Evolutionary conservation across 345 rosid species (phyloP).

Genomic region (Cardamine chenopodiifolia): DNA sequence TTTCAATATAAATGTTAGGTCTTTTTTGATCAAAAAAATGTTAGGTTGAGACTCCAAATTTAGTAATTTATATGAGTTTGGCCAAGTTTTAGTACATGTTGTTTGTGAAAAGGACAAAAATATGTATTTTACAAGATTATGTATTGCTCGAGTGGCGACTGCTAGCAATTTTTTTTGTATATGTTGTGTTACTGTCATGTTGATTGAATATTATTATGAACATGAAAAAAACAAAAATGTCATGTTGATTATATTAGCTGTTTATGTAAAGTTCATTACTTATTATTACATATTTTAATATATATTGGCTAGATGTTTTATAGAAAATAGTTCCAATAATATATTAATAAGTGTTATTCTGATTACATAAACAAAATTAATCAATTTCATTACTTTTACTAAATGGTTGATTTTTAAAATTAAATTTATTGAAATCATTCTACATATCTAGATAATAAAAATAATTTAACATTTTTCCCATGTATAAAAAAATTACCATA

Average conservation of each 20-base stretch:
- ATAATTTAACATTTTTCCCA: not conserved
- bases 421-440: no score
- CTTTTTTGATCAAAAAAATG: no score
- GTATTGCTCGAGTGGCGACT: not conserved
- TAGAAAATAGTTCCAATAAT: no score
- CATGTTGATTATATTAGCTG: not conserved
- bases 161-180: no score
- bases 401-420: not conserved
- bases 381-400: no score
- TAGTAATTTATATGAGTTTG: not conserved
- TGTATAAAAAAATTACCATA: not conserved
- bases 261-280: not conserved
- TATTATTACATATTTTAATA: not conserved
- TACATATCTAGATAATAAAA: not conserved
- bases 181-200: not conserved
- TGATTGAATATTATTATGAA: not conserved
- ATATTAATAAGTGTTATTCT: not conserved
- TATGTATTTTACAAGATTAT: not conserved
- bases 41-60: not conserved
- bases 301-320: not conserved
- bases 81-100: not conserved
- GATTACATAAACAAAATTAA: not conserved
- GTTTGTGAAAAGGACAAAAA: not conserved
- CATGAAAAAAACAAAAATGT: not conserved
- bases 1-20: not conserved